phyloP scores from a whole-genome alignment of 495 filamentous ascomycete species.

The Penicillium cosmopolitanum region DNA sequence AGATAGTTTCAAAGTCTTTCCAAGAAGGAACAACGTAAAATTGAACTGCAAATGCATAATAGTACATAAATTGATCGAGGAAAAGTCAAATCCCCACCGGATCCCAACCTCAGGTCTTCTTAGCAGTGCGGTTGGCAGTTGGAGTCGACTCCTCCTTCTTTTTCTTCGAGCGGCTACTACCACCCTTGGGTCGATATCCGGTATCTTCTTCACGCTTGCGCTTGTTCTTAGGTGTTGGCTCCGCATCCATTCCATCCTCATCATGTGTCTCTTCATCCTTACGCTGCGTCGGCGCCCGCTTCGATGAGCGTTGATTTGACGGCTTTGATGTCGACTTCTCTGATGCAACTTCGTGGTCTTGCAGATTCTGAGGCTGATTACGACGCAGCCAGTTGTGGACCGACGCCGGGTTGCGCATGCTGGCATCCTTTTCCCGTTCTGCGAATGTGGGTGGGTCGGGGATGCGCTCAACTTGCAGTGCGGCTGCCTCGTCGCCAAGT shows the following conservation, averaged over 20 bases:
- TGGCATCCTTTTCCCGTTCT: conserved; percentile 61
- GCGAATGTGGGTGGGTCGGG: conserved; percentile 45
- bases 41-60: conserved; percentile 7
- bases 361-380: conserved; percentile 79
- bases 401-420: conserved; percentile 76
- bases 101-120: conserved; percentile 30
- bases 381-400: conserved; percentile 90
- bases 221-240: conserved; percentile 49
- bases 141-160: conserved; percentile 59
- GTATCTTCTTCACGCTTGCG: conserved; percentile 70
- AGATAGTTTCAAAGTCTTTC: not conserved
- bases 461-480: conserved; percentile 36
- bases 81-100: conserved; percentile 3
- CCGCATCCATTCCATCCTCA: conserved; percentile 53
- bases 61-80: conserved; percentile 22
- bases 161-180: conserved; percentile 62
- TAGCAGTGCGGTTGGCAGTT: conserved; percentile 36
- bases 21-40: not conserved
- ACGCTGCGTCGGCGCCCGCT: conserved; percentile 42
- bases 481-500: conserved; percentile 55
- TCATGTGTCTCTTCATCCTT: conserved; percentile 58
- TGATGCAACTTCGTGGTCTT: conserved; percentile 71
- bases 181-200: conserved; percentile 71
- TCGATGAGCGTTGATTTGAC: conserved; percentile 42
- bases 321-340: conserved; percentile 60